Base-by-base conservation (phyloP, 176 grass and related monocot genomes). In the Cenchrus purpureus region DNA sequence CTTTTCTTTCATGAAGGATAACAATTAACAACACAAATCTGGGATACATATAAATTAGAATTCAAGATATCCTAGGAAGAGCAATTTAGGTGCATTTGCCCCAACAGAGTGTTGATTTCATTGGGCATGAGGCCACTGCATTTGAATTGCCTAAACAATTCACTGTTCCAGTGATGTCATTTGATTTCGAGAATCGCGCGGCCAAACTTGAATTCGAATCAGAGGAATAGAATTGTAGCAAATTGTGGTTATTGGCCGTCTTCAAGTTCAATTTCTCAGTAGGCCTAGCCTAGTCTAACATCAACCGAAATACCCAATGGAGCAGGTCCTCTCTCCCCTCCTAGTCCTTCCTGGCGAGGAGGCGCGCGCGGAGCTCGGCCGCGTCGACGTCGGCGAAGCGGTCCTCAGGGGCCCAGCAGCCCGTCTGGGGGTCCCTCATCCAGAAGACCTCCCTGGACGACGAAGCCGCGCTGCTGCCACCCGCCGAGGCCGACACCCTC, bases 401-500 rank as follows among this genome's bases (percentile, higher is more conserved):
- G 72, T 91, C 83, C 84, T 89, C 83, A 3, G 92, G 92, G 8
- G 86, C 76, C 83, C 86, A 91, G 71, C 77, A 84, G 3, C 89
- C 92, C 2, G 86, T 91, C 83, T 78, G 83, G 7, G 92, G 92
- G 48, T 94, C 86, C 71, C 83, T 86, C 92, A 89, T 91, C 92
- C 92, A 94, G 68, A 73, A 91, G 6, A 82, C n/a, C 31, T 89
- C 79, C 79, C 64, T 64, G 48, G 79, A 7, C 46, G 77, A 11
- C 20, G 46, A n/a, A 22, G 53, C 64, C 0, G 14, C 12, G 64
- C 1, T 12, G 0, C 7, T 15, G 0, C 31, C 67, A 1, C 58
- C 40, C 7, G 45, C 51, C 1, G 44, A 11, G 14, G 13, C 34
- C 2, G 68, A 56, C 3, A 37, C 65, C 13, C 55, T 70, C 15